These are phyloP conservation scores for Brassica juncea DNA, from an alignment of 345 rosid genomes.

Conservation along the genomic window DNA sequence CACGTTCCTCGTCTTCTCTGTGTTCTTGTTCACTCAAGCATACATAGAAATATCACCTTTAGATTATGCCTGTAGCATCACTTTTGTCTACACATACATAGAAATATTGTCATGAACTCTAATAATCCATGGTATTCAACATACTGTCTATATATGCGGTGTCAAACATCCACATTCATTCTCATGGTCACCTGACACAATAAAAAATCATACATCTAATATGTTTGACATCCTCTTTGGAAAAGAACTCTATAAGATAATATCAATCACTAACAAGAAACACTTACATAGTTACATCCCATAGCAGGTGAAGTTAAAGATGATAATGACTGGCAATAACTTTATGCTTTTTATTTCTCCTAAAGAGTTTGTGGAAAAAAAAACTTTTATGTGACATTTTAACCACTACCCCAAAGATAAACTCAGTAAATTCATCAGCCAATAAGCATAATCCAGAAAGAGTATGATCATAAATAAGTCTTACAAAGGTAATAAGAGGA, in stretches of 20 bases:
- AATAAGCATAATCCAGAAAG: conserved; percentile 9
- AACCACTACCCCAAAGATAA: background rate
- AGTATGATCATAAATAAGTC: background rate
- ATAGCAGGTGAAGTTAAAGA: background rate
- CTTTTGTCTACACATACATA: too few relatives aligned
- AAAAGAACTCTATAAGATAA: background rate
- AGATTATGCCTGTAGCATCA: too few relatives aligned
- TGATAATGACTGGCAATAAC: conserved; percentile 3
- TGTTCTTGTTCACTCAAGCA: background rate
- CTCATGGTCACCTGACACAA: background rate
- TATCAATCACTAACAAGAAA: background rate
- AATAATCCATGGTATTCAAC: too few relatives aligned
- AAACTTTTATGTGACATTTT: background rate
- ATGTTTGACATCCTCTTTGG: background rate
- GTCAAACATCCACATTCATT: background rate
- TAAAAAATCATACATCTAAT: background rate
- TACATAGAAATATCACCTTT: too few relatives aligned
- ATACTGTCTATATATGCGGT: too few relatives aligned
- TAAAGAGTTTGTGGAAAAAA: too few relatives aligned
- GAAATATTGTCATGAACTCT: background rate
- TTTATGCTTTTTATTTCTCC: too few relatives aligned
- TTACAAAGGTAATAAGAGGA: background rate
- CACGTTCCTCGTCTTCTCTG: background rate
- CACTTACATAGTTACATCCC: background rate
- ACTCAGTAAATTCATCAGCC: background rate